A percentile compares a stretch with the other conserved stretches of the same genome.
phyloP scores from a whole-genome alignment of 2,329 filamentous ascomycete species.

The Claviceps pusilla region DNA sequence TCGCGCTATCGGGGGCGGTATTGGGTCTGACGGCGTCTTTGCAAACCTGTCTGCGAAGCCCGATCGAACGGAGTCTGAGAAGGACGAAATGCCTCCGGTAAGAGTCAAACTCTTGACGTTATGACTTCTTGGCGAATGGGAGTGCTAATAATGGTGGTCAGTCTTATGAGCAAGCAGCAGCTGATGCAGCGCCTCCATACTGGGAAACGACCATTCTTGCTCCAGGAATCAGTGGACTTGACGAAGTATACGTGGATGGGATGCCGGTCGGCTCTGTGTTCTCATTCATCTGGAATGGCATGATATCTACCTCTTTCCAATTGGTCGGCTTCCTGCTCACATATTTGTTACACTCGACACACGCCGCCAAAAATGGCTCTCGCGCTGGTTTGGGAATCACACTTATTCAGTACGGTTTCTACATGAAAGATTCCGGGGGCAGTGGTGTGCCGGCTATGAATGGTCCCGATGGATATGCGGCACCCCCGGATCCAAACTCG shows the following conservation, averaged over 20 bases:
- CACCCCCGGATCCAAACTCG: conserved; percentile 73
- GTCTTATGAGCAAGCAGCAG: conserved; percentile 97
- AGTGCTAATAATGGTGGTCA: conserved; percentile 28
- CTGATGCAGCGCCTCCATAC: conserved; percentile 89
- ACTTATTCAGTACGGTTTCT: conserved; percentile 91
- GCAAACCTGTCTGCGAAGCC: conserved; percentile 89
- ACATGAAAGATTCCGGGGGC: conserved; percentile 57
- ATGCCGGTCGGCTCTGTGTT: conserved; percentile 83
- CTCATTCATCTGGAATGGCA: conserved; percentile 79
- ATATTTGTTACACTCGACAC: conserved; percentile 92
- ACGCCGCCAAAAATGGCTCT: conserved; percentile 94
- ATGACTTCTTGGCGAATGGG: not conserved
- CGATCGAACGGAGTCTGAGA: conserved; percentile 58
- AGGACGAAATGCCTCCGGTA: conserved; percentile 89
- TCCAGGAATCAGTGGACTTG: conserved; percentile 72
- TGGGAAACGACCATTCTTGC: conserved; percentile 98
- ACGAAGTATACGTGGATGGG: conserved; percentile 94
- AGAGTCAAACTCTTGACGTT: conserved; percentile 21
- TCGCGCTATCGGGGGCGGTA: conserved; percentile 51
- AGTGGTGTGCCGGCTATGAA: conserved; percentile 29
- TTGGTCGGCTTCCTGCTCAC: conserved; percentile 94
- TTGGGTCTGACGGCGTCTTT: conserved; percentile 88
- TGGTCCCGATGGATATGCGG: conserved; percentile 44
- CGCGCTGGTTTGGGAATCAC: conserved; percentile 89
- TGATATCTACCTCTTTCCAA: conserved; percentile 96